Base-by-base conservation (phyloP, 768 basidiomycete species). In the Plicaturopsis crispa region DNA sequence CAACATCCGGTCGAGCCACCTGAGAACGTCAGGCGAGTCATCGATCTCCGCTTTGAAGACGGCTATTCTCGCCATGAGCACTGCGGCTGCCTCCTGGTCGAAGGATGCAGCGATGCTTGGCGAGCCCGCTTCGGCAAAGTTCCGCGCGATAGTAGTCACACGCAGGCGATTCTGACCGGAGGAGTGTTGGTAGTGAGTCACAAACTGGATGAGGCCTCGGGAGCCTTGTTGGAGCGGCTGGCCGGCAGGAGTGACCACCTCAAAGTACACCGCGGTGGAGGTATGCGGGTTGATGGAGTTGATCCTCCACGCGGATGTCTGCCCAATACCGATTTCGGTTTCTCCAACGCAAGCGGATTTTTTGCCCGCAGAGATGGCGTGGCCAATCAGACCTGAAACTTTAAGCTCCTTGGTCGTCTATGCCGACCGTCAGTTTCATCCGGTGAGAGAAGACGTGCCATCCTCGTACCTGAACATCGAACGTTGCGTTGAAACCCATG, bases 31-130 rank as follows among this genome's bases (percentile, higher is more conserved):
- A 0, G 96, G 92, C 4, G 83, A 84, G 58, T 98, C 94, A 53
- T 99, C 96, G 46, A 98, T 91, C 63, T 98, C 96, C 18, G 96
- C 94, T 62, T 98, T 98, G 77, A 97, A 98, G 6, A 98, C 91
- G 0, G 96, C 93, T 58, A 99, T 98, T 46, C 96, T 78, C 8
- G 96, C 89, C 94, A 99, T 98, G 50, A 99, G 66, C 6, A 98
- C 94, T 1, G 96, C 94, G 2, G 94, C 84, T 0, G 93, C 88
- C 66, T 99, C 96, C 56, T 99, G 96, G 62, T 99, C 96, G 56
- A 98, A 98, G 6, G 88, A 89, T 2, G 82, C 80, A 1, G 91
- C 89, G 46, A 98, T 90, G 51, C 76, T 81, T 0, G 91, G 89
- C 4, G 91, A 88, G n/a, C 92, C 93, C 0, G 93, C 88, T 54